These are phyloP conservation scores for Pelargonium cotyledonis DNA, from an alignment of 441 rosid genomes.

Conservation along the genomic window DNA sequence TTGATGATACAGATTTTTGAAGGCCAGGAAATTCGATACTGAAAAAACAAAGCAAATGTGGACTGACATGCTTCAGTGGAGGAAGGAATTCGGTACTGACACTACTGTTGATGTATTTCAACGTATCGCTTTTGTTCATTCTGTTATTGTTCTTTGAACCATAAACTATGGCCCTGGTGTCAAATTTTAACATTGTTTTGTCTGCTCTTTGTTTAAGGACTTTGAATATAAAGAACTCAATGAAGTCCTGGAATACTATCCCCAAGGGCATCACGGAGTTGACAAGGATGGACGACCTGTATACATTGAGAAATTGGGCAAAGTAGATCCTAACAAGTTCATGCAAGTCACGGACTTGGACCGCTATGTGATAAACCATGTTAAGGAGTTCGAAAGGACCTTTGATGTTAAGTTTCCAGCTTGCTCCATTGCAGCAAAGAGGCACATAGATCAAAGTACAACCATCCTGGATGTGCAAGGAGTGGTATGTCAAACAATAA, in stretches of 20 bases:
- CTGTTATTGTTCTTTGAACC: background rate
- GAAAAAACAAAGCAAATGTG: conserved; percentile 88
- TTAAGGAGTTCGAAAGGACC: conserved; percentile 74
- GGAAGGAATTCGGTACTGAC: conserved; percentile 73
- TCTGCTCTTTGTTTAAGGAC: conserved; percentile 35
- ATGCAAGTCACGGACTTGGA: conserved; percentile 88
- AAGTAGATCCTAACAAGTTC: conserved; percentile 68
- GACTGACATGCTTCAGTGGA: conserved; percentile 78
- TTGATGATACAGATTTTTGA: conserved; percentile 48
- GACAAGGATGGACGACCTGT: conserved; percentile 83
- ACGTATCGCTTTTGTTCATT: conserved; percentile 1
- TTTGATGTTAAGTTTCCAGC: conserved; percentile 70
- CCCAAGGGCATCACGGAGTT: conserved; percentile 90
- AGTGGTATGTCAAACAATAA: conserved; percentile 54
- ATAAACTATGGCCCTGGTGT: background rate
- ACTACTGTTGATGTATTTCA: conserved; percentile 49
- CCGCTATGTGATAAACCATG: conserved; percentile 77
- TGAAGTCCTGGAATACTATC: conserved; percentile 61
- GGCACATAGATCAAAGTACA: conserved; percentile 85
- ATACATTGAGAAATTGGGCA: conserved; percentile 75
- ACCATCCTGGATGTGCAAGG: conserved; percentile 91
- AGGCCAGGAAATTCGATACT: conserved; percentile 75
- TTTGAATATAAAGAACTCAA: conserved; percentile 57
- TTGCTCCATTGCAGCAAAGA: conserved; percentile 67
- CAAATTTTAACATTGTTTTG: conserved; percentile 3